These are phyloP conservation scores for Monilinia laxa DNA, from an alignment of 2,329 filamentous ascomycete genomes.

Conservation along the genomic window DNA sequence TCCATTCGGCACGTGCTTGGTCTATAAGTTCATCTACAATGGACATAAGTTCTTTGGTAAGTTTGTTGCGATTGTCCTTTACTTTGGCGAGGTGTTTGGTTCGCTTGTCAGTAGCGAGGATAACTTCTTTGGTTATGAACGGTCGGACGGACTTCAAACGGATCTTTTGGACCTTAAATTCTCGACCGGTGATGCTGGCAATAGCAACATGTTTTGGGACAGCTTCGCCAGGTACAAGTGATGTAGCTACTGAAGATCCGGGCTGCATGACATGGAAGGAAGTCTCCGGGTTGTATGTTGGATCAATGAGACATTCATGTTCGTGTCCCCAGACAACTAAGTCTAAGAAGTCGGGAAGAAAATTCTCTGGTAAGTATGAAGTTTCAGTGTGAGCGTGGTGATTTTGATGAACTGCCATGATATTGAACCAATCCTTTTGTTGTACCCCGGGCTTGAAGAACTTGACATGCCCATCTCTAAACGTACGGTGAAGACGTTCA, in stretches of 20 bases:
- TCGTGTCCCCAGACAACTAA: constrained; percentile 96
- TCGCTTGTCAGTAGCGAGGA: constrained; percentile 70
- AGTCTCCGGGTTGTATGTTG: constrained; percentile 77
- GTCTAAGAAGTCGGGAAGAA: constrained; percentile 87
- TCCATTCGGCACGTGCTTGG: constrained; percentile 79
- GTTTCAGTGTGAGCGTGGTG: constrained; percentile 90
- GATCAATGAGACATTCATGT: constrained; percentile 92
- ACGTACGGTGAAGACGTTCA: constrained; percentile 90
- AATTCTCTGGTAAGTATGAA: constrained; percentile 90
- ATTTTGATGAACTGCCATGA: constrained; percentile 94
- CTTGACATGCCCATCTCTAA: constrained; percentile 87
- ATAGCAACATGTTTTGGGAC: constrained; percentile 89
- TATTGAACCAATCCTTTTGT: constrained; percentile 89
- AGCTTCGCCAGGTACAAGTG: constrained; percentile 83
- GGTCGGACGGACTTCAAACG: constrained; percentile 86
- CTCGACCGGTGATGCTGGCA: constrained; percentile 75
- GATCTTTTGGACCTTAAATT: constrained; percentile 78
- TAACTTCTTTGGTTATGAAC: constrained; percentile 82
- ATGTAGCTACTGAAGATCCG: constrained; percentile 93
- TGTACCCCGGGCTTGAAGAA: constrained; percentile 84
- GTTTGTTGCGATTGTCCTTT: constrained; percentile 77
- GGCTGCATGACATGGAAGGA: constrained; percentile 97
- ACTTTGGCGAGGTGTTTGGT: constrained; percentile 77
- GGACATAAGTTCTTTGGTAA: constrained; percentile 73
- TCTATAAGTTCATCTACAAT: constrained; percentile 86